These are phyloP conservation scores for Inga oerstediana DNA, from an alignment of 306 rosid species.

Conservation along the genomic window DNA sequence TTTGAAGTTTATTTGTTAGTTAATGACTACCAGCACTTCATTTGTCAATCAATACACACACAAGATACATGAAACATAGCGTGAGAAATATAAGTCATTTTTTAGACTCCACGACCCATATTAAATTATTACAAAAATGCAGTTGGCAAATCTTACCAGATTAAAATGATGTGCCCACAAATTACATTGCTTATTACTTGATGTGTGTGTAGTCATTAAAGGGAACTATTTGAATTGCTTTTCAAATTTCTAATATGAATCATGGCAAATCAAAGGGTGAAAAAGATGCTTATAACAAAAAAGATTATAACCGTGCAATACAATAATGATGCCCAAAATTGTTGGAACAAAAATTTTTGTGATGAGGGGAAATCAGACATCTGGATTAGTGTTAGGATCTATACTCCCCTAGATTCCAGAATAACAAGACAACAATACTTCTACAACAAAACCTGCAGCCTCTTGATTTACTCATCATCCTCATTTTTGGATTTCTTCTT, in stretches of 20 bases:
- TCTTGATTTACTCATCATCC: constrained; percentile 43
- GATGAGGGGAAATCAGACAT: constrained; percentile 9
- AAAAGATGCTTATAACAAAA: background rate
- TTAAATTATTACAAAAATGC: background rate
- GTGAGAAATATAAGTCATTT: background rate
- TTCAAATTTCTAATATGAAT: background rate
- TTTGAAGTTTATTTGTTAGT: background rate
- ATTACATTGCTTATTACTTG: background rate
- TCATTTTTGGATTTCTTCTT: constrained; percentile 57
- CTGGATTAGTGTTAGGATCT: constrained; percentile 3
- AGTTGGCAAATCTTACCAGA: background rate
- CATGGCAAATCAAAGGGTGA: background rate
- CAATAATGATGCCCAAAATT: background rate
- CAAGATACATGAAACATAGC: background rate
- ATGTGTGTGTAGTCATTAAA: background rate
- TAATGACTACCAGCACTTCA: background rate
- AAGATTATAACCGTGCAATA: background rate
- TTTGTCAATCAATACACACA: background rate
- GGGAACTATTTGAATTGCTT: background rate
- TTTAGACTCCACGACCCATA: background rate
- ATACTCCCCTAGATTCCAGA: constrained; percentile 11
- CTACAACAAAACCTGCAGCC: background rate
- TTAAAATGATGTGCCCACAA: background rate
- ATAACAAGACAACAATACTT: background rate
- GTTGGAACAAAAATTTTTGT: constrained; percentile 4